Conservation (phyloP, 768 basidiomycete genomes). For the Lentinula lateritia region DNA sequence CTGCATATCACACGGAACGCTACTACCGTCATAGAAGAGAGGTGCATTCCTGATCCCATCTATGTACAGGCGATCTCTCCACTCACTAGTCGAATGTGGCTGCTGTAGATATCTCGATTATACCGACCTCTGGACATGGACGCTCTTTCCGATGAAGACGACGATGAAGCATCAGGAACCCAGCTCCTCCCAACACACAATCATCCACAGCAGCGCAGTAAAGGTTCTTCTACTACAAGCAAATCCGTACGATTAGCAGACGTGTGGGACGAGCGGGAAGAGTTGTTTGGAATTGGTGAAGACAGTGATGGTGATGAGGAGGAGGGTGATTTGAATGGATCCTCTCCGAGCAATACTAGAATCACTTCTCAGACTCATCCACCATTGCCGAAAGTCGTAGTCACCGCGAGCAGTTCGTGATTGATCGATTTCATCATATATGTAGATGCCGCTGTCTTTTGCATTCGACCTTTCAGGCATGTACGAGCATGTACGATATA, state of each 20-base stretch:
- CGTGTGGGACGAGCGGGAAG: constrained; percentile 78
- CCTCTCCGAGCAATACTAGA: neutral
- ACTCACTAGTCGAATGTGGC: neutral
- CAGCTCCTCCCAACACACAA: constrained; percentile 56
- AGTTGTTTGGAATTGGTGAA: constrained; percentile 63
- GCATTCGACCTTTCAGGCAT: neutral
- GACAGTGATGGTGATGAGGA: constrained; percentile 53
- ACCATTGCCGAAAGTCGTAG: neutral
- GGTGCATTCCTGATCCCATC: constrained; percentile 29
- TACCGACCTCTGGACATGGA: constrained; percentile 67
- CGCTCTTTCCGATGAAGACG: constrained; percentile 46
- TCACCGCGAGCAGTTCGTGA: neutral
- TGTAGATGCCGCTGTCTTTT: neutral
- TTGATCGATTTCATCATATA: neutral
- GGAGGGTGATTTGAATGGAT: neutral
- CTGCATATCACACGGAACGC: constrained; percentile 63
- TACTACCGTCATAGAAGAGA: constrained; percentile 79
- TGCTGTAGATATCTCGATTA: constrained; percentile 61
- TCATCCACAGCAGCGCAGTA: constrained; percentile 7
- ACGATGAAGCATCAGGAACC: constrained; percentile 42
- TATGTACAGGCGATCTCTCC: neutral
- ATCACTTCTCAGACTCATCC: neutral
- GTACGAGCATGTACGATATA: neutral
- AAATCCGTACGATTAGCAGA: constrained; percentile 42
- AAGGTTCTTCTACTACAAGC: constrained; percentile 19